Evolutionary conservation across 83 land plant genomes (phyloP).

Genomic region (Larix sibirica): DNA sequence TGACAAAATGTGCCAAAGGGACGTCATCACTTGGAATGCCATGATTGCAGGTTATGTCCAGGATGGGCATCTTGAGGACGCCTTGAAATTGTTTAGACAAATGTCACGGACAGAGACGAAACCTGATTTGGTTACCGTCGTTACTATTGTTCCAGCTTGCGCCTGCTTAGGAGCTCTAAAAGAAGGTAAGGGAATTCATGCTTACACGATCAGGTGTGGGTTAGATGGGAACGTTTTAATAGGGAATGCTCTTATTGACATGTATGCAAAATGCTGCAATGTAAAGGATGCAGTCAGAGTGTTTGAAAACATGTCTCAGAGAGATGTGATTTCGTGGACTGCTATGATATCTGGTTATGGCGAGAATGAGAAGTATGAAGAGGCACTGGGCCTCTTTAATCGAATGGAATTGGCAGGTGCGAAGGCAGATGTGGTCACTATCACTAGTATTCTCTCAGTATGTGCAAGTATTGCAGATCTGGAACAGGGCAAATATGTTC

Average conservation of each 20-base stretch:
- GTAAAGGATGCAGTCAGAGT: background rate
- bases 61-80: background rate
- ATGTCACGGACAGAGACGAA: background rate
- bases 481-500: conserved; percentile 40
- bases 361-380: no score
- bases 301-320: background rate
- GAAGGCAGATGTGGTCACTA: background rate
- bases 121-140: background rate
- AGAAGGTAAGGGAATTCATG: background rate
- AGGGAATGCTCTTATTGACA: background rate
- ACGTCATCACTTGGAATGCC: conserved; percentile 47
- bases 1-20: conserved; percentile 6
- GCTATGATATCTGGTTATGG: conserved; percentile 1
- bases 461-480: conserved; percentile 31
- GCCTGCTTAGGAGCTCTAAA: background rate
- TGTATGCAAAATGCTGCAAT: background rate
- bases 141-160: background rate
- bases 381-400: background rate
- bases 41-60: background rate
- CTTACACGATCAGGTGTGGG: background rate
- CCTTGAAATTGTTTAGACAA: conserved; percentile 2
- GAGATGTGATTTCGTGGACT: conserved; percentile 4
- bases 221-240: background rate
- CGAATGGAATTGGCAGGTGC: background rate
- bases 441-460: conserved; percentile 35